Base-by-base conservation (phyloP, 495 filamentous ascomycete species). In the Penicillium manginii region DNA sequence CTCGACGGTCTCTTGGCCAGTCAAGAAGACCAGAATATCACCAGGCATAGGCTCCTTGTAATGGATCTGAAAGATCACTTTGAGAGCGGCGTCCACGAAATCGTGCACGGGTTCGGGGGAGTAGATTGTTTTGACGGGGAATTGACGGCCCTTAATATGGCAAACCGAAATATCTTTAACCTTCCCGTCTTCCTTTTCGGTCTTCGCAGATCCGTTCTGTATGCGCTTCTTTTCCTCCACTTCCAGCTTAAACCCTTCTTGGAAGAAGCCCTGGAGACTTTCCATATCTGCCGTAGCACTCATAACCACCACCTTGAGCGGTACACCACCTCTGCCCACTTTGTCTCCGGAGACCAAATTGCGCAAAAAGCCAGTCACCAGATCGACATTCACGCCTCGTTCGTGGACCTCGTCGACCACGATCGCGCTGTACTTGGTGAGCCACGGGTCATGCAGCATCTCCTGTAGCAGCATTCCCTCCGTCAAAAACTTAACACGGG, bases 361-460 rank as follows among this genome's bases (percentile, higher is more conserved):
- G 66, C 87, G 90, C 59, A 98, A 72, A 62, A 99, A 98, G 0
- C 96, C 96, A 50, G 91, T 78, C 0, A 96, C 76, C 49, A 98
- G 73, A 78, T 99, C 96, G 15, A 97, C 93, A 65, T 97, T 96
- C n/a, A 96, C 84, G 54, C 93, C 96, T 54, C 96, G 83, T 74
- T 99, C 96, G 75, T 99, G 96, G 3, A 98, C 92, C 67, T 99
- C 96, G 76, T 99, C 96, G 10, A 99, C 90, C 49, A 98, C 81
- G 3, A 99, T 82, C 1, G 88, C 91, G 60, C 91, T 93, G 68
- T 99, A 99, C 64, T 89, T 84, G 29, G 80, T 83, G 62, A 99
- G 75, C 70, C 85, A 79, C 2, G 93, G 91, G 71, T 98, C 96
- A 53, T 88, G 82, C 43, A 98, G 73, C 78, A 98, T 87, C 71